These are phyloP conservation scores for Candida chilensis DNA, from an alignment of 805 yeast genomes.

Conservation along the genomic window DNA sequence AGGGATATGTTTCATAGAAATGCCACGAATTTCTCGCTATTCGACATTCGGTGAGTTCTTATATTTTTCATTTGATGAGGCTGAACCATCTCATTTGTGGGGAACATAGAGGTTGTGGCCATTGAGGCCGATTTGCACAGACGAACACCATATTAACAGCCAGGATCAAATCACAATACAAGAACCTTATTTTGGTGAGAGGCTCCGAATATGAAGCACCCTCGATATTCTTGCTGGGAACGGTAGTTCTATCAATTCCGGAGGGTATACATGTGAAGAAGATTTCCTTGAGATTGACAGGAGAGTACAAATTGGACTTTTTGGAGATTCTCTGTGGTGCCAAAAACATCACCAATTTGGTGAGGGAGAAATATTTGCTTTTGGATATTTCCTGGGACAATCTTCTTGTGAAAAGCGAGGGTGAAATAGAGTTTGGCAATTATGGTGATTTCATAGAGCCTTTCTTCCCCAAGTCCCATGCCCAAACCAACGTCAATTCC, in stretches of 20 bases:
- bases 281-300: slow-evolving; percentile 27
- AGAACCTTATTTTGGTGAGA: slow-evolving; percentile 28
- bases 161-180: slow-evolving; percentile 24
- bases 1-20: background rate
- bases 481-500: too few relatives aligned
- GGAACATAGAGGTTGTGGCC: background rate
- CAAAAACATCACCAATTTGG: slow-evolving; percentile 20
- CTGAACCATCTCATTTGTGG: too few relatives aligned
- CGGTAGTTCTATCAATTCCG: slow-evolving; percentile 34
- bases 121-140: background rate
- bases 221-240: slow-evolving; percentile 32
- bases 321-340: slow-evolving; percentile 16
- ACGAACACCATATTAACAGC: background rate
- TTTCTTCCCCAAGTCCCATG: too few relatives aligned
- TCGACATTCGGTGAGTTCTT: background rate
- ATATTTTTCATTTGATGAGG: background rate
- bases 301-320: slow-evolving; percentile 33
- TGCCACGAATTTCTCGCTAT: background rate
- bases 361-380: slow-evolving; percentile 26
- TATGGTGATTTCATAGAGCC: too few relatives aligned
- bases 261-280: slow-evolving; percentile 28
- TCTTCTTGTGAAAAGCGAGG: slow-evolving; percentile 27
- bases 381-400: slow-evolving; percentile 40
- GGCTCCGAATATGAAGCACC: slow-evolving; percentile 38
- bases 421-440: slow-evolving; percentile 25